These are phyloP conservation scores for Alternaria hordeiaustralica DNA, from an alignment of 2,329 filamentous ascomycete genomes.

Conservation along the genomic window DNA sequence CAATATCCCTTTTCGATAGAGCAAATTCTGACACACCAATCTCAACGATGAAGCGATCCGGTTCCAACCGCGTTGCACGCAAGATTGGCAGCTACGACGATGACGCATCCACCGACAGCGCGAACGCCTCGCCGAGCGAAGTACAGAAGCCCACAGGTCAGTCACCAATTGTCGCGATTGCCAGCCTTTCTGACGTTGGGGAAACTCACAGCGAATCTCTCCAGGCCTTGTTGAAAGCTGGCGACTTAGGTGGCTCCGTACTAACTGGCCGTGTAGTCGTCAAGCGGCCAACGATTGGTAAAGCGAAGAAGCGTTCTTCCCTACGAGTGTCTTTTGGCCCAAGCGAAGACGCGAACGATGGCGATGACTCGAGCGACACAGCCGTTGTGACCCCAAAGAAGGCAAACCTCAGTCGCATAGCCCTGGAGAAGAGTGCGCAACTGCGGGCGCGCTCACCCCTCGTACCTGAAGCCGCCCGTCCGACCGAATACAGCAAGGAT, in stretches of 20 bases:
- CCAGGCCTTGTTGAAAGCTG: slow-evolving; percentile 12
- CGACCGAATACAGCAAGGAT: slow-evolving; percentile 78
- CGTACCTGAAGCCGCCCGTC: slow-evolving; percentile 59
- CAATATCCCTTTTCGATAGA: neutral
- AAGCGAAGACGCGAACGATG: slow-evolving; percentile 59
- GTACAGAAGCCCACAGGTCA: slow-evolving; percentile 51
- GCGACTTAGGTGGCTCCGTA: slow-evolving; percentile 47
- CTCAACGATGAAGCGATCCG: slow-evolving; percentile 61
- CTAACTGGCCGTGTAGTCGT: slow-evolving; percentile 58
- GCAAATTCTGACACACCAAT: neutral
- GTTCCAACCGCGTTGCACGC: slow-evolving; percentile 71
- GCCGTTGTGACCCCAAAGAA: slow-evolving; percentile 69
- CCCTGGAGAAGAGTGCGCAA: slow-evolving; percentile 70
- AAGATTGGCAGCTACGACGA: slow-evolving; percentile 78
- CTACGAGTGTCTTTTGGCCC: slow-evolving; percentile 80
- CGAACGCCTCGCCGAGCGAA: slow-evolving; percentile 39
- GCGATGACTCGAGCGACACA: slow-evolving; percentile 56
- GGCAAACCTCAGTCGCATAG: slow-evolving; percentile 66
- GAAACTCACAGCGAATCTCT: slow-evolving; percentile 13
- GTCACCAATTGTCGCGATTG: slow-evolving; percentile 33
- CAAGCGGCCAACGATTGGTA: slow-evolving; percentile 59
- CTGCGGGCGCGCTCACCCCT: slow-evolving; percentile 61
- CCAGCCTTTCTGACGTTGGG: slow-evolving; percentile 31
- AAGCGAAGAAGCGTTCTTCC: slow-evolving; percentile 73
- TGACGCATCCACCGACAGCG: slow-evolving; percentile 37